Conservation (phyloP, 768 basidiomycete species). For the Ramaria rubella region DNA sequence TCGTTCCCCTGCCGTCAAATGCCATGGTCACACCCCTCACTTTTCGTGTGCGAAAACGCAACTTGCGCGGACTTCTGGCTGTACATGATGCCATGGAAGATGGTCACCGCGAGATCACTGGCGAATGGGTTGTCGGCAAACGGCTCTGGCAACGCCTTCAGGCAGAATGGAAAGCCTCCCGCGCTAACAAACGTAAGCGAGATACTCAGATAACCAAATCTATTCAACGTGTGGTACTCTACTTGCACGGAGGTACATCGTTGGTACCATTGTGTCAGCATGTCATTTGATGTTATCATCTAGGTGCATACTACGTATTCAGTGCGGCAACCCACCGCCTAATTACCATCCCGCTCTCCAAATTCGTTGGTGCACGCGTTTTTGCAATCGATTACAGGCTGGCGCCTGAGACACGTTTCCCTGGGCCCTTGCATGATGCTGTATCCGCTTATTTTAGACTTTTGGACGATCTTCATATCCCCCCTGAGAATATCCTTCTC, state of each 20-base stretch:
- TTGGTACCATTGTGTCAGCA: background rate
- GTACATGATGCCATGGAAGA: constrained; percentile 68
- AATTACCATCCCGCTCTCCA: constrained; percentile 86
- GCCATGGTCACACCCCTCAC: constrained; percentile 93
- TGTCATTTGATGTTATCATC: constrained; percentile 1
- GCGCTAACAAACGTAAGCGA: constrained; percentile 18
- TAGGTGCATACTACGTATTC: constrained; percentile 89
- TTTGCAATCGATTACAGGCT: constrained; percentile 94
- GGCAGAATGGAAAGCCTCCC: constrained; percentile 63
- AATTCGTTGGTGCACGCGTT: constrained; percentile 81
- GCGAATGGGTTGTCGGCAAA: constrained; percentile 97
- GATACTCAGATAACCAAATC: constrained; percentile 16
- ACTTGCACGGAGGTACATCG: constrained; percentile 80
- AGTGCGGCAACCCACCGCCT: constrained; percentile 86
- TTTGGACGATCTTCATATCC: constrained; percentile 81
- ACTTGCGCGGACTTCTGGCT: constrained; percentile 73
- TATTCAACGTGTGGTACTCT: constrained; percentile 81
- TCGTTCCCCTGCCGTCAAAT: constrained; percentile 84
- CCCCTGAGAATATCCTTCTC: constrained; percentile 83
- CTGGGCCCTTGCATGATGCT: constrained; percentile 81
- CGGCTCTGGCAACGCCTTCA: constrained; percentile 85
- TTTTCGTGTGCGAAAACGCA: constrained; percentile 68
- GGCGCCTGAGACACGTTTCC: constrained; percentile 92
- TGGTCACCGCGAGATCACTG: constrained; percentile 74
- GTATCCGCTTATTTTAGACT: constrained; percentile 84